Percentiles rank a stretch among this genome's conserved stretches.
These are phyloP conservation scores for Fennellomyces sp. DNA, from an alignment of 371 early-diverging fungal genomes.

Conservation along the genomic window DNA sequence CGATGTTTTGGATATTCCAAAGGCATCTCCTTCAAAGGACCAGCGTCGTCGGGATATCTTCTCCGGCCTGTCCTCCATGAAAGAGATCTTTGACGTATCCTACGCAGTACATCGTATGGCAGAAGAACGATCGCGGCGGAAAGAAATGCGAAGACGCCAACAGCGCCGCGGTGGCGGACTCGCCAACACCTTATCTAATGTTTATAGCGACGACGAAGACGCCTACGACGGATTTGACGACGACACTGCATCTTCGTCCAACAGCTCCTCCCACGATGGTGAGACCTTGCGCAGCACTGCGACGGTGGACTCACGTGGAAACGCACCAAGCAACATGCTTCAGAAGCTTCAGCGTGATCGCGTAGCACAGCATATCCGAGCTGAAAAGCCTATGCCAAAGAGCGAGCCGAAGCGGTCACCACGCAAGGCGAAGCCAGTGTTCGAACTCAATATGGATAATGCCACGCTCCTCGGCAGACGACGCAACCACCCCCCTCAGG, in stretches of 20 bases:
- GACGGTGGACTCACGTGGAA: conserved; percentile 1
- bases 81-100: conserved; percentile 55
- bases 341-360: conserved; percentile 13
- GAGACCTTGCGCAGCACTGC: neutral
- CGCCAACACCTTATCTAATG: conserved; percentile 32
- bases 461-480: conserved; percentile 62
- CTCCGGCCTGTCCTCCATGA: conserved; percentile 44
- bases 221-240: conserved; percentile 31
- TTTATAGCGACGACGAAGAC: conserved; percentile 21
- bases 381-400: conserved; percentile 1
- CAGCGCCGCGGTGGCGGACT: neutral
- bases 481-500: conserved; percentile 19
- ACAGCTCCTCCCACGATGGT: neutral
- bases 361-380: conserved; percentile 4
- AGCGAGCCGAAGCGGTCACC: conserved; percentile 2
- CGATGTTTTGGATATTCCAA: conserved; percentile 12
- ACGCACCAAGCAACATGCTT: conserved; percentile 9
- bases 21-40: conserved; percentile 4
- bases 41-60: conserved; percentile 13
- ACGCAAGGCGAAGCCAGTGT: conserved; percentile 11
- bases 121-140: conserved; percentile 47
- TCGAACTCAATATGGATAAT: conserved; percentile 62
- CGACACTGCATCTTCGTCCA: conserved; percentile 1
- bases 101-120: conserved; percentile 54
- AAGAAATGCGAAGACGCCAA: conserved; percentile 15